Conservation (phyloP, 495 filamentous ascomycete genomes). For the Penicillium simplicissimum region DNA sequence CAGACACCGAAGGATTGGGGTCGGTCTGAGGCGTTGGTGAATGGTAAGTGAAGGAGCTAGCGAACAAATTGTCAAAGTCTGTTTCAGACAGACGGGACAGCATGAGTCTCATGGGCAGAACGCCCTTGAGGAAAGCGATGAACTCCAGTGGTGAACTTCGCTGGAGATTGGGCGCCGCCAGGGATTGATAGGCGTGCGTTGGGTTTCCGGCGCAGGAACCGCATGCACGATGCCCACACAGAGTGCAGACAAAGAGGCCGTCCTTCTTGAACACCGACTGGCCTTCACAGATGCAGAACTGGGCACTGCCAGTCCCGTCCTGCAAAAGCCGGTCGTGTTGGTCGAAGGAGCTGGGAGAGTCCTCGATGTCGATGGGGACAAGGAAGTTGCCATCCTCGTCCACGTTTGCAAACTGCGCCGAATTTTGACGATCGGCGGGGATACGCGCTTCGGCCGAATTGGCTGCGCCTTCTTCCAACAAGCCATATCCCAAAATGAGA, state of each 20-base stretch:
- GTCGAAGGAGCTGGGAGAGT: not conserved
- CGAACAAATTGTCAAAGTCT: constrained; percentile 25
- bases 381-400: constrained; percentile 11
- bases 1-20: not conserved
- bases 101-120: constrained; percentile 50
- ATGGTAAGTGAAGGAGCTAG: not conserved
- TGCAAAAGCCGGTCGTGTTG: constrained; percentile 16
- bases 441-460: not conserved
- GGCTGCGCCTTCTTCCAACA: constrained; percentile 28
- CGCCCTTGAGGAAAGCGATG: constrained; percentile 40
- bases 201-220: constrained; percentile 57
- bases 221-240: constrained; percentile 60
- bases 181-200: constrained; percentile 47
- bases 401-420: not conserved
- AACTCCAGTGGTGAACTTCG: constrained; percentile 52
- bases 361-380: constrained; percentile 11
- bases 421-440: not conserved
- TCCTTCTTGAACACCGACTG: constrained; percentile 34
- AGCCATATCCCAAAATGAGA: constrained; percentile 45
- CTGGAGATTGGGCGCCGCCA: constrained; percentile 4
- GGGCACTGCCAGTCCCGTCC: constrained; percentile 37
- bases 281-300: constrained; percentile 61
- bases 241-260: constrained; percentile 47
- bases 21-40: not conserved
- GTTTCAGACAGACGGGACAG: constrained; percentile 36